Percentiles rank a stretch among this genome's conserved stretches.
Conservation (phyloP, 306 rosid species). For the Quercus aquifolioides region DNA sequence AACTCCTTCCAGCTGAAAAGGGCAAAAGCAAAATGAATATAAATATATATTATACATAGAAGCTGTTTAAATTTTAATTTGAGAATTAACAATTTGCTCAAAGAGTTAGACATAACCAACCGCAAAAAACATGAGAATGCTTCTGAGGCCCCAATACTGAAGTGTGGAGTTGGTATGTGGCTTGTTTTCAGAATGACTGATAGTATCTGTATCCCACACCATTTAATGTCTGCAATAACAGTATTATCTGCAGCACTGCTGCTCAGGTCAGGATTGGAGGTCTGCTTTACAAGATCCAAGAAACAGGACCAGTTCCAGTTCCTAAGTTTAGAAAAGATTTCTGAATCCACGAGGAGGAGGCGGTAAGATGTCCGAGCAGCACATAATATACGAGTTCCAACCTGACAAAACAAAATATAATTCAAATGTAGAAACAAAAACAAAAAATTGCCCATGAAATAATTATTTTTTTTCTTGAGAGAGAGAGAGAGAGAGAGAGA, state of each 20-base stretch:
- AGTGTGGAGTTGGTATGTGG: conserved; percentile 37
- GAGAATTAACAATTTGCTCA: conserved; percentile 6
- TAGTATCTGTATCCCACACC: conserved; percentile 65
- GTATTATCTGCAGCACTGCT: conserved; percentile 3
- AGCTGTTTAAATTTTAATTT: conserved; percentile 7
- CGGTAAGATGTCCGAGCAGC: conserved; percentile 69
- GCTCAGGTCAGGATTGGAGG: conserved; percentile 15
- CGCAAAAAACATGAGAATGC: conserved; percentile 56
- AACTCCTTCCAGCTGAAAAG: conserved; percentile 81
- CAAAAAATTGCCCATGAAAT: background rate
- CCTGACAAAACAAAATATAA: conserved; percentile 27
- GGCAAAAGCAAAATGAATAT: conserved; percentile 21
- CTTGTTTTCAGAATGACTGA: conserved; percentile 53
- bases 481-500: background rate
- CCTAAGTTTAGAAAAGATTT: conserved; percentile 62
- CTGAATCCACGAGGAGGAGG: conserved; percentile 51
- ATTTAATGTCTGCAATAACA: conserved; percentile 43
- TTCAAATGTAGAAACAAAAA: background rate
- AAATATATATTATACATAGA: background rate
- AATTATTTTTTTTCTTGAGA: background rate
- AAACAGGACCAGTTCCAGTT: conserved; percentile 90
- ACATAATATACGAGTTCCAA: conserved; percentile 27
- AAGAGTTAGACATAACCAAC: conserved; percentile 39
- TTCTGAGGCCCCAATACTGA: conserved; percentile 44
- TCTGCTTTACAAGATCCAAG: conserved; percentile 40